Percentiles rank a stretch among this genome's conserved stretches.
phyloP scores from a whole-genome alignment of 441 rosid species.

The Pelargonium myrrhifolium region DNA sequence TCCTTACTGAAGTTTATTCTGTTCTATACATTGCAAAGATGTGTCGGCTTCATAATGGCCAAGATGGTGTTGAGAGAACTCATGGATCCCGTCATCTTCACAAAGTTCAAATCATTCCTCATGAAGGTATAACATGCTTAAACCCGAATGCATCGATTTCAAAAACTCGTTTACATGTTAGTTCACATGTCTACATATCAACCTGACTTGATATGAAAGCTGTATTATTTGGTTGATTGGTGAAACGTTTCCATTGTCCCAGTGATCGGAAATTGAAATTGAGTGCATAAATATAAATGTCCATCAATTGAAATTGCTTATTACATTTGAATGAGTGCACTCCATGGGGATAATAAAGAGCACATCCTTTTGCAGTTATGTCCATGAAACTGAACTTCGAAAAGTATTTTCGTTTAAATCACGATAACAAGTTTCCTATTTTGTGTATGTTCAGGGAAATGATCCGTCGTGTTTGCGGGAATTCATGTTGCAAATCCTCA shows the following conservation, averaged over 20 bases:
- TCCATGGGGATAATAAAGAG: neutral
- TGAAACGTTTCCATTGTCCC: neutral
- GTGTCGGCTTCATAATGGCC: conserved; percentile 96
- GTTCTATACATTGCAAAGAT: conserved; percentile 38
- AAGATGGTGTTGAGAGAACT: conserved; percentile 91
- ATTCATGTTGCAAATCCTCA: conserved; percentile 55
- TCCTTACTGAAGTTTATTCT: conserved; percentile 19
- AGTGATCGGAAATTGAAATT: neutral
- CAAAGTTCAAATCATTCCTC: conserved; percentile 70
- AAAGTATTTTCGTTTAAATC: neutral
- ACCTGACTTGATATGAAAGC: neutral
- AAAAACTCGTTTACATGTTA: neutral
- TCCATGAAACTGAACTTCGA: conserved; percentile 5
- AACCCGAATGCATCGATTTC: neutral
- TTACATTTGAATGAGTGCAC: neutral
- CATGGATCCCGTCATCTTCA: conserved; percentile 71
- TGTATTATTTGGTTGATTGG: neutral
- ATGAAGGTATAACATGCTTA: conserved; percentile 44
- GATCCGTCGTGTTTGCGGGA: conserved; percentile 91
- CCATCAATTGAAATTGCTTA: neutral
- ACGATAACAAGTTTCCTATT: conserved; percentile 13
- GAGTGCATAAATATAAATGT: neutral
- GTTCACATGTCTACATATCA: neutral
- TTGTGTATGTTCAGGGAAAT: conserved; percentile 50
- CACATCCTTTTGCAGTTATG: neutral